Evolutionary conservation across 1,284 basidiomycete species (phyloP).

Genomic region (Apiotrichum domesticum): DNA sequence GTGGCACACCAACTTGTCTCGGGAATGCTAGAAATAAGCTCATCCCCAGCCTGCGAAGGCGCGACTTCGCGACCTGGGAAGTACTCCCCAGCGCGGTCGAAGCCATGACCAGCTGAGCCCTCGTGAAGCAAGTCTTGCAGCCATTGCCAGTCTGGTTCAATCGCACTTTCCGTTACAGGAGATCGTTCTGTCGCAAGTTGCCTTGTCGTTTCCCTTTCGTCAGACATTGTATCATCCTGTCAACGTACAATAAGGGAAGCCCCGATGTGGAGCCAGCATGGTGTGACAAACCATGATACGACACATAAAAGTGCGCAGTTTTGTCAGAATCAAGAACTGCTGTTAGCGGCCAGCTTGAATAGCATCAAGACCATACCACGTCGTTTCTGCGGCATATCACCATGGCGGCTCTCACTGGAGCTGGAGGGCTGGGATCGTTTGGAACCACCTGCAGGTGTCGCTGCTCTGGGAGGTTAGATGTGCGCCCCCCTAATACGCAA

Average conservation of each 20-base stretch:
- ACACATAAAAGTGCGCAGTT: slow-evolving; percentile 13
- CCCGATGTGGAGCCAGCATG: slow-evolving; percentile 18
- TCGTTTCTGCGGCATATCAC: not conserved
- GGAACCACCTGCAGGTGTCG: no score
- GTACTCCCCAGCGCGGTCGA: slow-evolving; percentile 3
- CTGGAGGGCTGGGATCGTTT: no score
- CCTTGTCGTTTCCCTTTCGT: not conserved
- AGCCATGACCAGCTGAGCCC: not conserved
- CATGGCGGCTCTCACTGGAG: no score
- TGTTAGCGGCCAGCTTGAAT: no score
- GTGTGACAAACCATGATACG: slow-evolving; percentile 10
- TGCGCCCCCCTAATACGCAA: no score
- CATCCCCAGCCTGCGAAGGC: slow-evolving; percentile 1
- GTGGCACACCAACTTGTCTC: slow-evolving; percentile 2
- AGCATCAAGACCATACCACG: not conserved
- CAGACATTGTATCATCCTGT: no score
- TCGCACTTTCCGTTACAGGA: not conserved
- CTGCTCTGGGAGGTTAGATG: no score
- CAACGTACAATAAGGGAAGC: slow-evolving; percentile 14
- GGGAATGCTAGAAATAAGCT: slow-evolving; percentile 2
- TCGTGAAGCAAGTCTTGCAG: slow-evolving; percentile 13
- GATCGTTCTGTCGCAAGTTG: not conserved
- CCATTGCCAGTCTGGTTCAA: slow-evolving; percentile 15
- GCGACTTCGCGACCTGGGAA: slow-evolving; percentile 10
- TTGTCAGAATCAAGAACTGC: slow-evolving; percentile 1